Evolutionary conservation across 2,329 filamentous ascomycete genomes (phyloP), one percentile per base, ranked within the genome.

Genomic region (Rutstroemia sp.): DNA sequence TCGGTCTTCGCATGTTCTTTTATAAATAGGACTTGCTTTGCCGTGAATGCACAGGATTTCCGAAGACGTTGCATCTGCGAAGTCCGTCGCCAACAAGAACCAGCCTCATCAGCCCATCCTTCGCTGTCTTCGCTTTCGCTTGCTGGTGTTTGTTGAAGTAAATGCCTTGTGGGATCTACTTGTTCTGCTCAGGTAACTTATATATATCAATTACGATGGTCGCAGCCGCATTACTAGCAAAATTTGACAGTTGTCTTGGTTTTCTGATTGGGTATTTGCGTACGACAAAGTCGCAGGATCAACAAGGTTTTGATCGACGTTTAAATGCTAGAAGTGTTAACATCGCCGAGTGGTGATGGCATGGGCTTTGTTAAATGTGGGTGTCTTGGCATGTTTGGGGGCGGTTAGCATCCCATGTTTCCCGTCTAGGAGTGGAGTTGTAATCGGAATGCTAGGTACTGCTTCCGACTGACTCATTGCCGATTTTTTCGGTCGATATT

Each of bases 81-180:
- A 46, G 34, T 25, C 21, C 4, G 37, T 53, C 14, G 19, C 42
- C 23, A 34, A 9, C 19, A 10, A 8, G 7, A n/a, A 25, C 18
- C 51, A 46, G 41, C 51, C 41, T 37, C 51, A 46, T 38, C 51
- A 53, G 51, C 41, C 9, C 41, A 44, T 46, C 41, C 14, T n/a
- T 46, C 12, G 34, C 7, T 52, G 8, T n/a, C 41, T 8, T 27
- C 25, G 12, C 42, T 14, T 34, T 30, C 8, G 50, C 5, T 9
- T 14, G 12, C 7, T n/a, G 41, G 18, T 25, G 9, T 52, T 6
- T 19, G 41, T 37, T 53, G 41, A 19, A 23, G 9, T 44, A 19
- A 12, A 44, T 44, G 21, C 21, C 41, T 12, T 44, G 41, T 44
- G 18, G 18, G n/a, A 44, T 19, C n/a, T 44, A 19, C 5, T 10